phyloP scores from a whole-genome alignment of 148 eudicot species.

The Rhododendron kiyosumense region DNA sequence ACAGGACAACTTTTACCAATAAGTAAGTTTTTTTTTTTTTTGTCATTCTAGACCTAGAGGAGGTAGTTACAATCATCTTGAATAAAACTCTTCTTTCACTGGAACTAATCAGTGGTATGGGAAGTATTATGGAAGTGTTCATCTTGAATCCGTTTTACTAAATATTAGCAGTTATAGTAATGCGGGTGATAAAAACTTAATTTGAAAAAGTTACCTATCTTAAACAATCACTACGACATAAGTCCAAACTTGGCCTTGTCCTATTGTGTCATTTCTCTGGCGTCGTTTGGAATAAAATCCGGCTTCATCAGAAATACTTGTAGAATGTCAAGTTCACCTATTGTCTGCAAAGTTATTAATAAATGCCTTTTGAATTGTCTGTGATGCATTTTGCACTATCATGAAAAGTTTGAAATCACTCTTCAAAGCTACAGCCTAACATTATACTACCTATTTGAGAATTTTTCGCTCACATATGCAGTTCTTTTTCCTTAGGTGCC shows the following conservation, averaged over 20 bases:
- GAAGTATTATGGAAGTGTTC: neutral
- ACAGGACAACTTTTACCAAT: neutral
- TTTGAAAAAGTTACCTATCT: neutral
- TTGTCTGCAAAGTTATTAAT: neutral
- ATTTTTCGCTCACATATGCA: neutral
- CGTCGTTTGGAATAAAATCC: neutral
- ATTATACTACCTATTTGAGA: neutral
- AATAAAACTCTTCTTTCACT: neutral
- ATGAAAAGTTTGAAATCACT: neutral
- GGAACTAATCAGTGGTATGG: neutral
- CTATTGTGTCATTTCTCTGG: neutral
- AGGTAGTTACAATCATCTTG: neutral
- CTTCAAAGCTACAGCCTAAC: neutral
- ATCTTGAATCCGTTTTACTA: neutral
- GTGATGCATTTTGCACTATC: neutral
- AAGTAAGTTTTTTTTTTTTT: neutral
- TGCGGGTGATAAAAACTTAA: neutral
- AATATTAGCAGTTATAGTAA: neutral
- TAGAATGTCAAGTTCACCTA: neutral
- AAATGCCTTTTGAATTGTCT: neutral
- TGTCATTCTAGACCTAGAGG: too few relatives aligned
- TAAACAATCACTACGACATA: neutral
- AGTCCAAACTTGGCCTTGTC: neutral
- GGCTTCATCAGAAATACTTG: neutral
- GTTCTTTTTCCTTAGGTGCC: constrained; percentile 46